Evolutionary conservation across 2,329 filamentous ascomycete genomes (phyloP).

Genomic region (Neocucurbitaria cava): DNA sequence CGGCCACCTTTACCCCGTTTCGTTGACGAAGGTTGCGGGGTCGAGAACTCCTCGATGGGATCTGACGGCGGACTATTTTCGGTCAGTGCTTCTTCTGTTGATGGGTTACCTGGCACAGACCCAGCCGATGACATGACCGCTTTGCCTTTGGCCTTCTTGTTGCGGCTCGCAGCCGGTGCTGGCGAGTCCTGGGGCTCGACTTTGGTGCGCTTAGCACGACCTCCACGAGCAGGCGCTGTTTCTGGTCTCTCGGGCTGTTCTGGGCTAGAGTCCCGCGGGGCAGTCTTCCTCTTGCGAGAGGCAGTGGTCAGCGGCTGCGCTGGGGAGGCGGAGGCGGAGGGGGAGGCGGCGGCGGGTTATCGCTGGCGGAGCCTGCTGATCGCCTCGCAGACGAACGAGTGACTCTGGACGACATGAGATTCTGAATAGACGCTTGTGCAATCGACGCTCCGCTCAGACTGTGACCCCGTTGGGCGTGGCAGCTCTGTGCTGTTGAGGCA

Average conservation of each 20-base stretch:
- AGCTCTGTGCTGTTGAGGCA: constrained; percentile 37
- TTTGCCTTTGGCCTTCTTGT: constrained; percentile 67
- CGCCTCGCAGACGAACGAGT: constrained; percentile 94
- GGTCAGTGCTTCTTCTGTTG: constrained; percentile 24
- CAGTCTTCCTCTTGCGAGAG: constrained; percentile 78
- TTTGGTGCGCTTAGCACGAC: constrained; percentile 64
- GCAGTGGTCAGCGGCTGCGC: constrained; percentile 57
- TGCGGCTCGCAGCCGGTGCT: constrained; percentile 53
- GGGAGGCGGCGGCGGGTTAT: constrained; percentile 44
- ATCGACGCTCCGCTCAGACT: constrained; percentile 39
- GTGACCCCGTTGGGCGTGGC: constrained; percentile 37
- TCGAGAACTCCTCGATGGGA: constrained; percentile 68
- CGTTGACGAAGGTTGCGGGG: constrained; percentile 66
- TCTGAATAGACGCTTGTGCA: constrained; percentile 39
- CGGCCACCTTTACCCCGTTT: constrained; percentile 78
- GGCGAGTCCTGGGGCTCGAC: constrained; percentile 63
- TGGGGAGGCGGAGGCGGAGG: constrained; percentile 46
- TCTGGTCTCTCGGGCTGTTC: constrained; percentile 54
- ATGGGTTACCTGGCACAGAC: constrained; percentile 56
- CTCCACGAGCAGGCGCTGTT: constrained; percentile 41
- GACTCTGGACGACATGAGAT: constrained; percentile 95
- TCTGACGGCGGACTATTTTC: constrained; percentile 65
- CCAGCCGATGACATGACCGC: constrained; percentile 75
- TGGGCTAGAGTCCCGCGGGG: constrained; percentile 52
- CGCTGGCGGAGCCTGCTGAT: constrained; percentile 68